A percentile compares a stretch with the other conserved stretches of the same genome.
Conservation (phyloP, 2,329 filamentous ascomycete genomes). For the Beauveria asiatica region DNA sequence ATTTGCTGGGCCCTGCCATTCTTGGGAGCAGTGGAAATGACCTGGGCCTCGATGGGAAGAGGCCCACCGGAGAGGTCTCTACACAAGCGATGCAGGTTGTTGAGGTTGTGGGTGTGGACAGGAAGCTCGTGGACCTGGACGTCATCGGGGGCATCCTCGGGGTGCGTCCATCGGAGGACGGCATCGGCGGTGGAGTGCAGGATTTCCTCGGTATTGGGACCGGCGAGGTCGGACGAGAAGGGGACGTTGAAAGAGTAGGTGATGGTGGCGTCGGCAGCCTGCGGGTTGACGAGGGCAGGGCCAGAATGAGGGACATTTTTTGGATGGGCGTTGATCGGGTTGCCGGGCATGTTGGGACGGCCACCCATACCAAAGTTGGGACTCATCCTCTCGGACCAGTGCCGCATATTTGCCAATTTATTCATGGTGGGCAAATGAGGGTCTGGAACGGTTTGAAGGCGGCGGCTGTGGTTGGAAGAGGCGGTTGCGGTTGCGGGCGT, state of each 20-base stretch:
- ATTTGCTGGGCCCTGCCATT: slow-evolving; percentile 56
- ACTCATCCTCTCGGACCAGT: slow-evolving; percentile 63
- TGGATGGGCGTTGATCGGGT: slow-evolving; percentile 47
- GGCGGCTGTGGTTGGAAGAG: neutral
- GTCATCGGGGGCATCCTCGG: slow-evolving; percentile 75
- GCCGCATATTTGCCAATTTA: slow-evolving; percentile 63
- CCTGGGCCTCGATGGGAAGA: slow-evolving; percentile 71
- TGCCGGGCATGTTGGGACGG: slow-evolving; percentile 47
- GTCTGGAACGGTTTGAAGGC: neutral
- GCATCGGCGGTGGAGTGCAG: slow-evolving; percentile 85
- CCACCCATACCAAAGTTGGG: slow-evolving; percentile 56
- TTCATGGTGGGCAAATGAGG: slow-evolving; percentile 46
- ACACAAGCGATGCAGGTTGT: slow-evolving; percentile 70
- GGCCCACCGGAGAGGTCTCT: slow-evolving; percentile 65
- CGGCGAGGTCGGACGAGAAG: slow-evolving; percentile 84
- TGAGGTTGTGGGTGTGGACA: slow-evolving; percentile 82
- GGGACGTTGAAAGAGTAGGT: slow-evolving; percentile 97
- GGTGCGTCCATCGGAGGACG: slow-evolving; percentile 86
- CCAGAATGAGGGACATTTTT: slow-evolving; percentile 45
- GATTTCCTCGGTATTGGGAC: slow-evolving; percentile 89
- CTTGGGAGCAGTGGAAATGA: slow-evolving; percentile 75
- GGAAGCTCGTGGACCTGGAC: slow-evolving; percentile 82
- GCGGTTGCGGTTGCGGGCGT: neutral
- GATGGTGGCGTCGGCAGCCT: slow-evolving; percentile 67
- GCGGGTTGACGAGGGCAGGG: slow-evolving; percentile 56